Evolutionary conservation across 768 basidiomycete genomes (phyloP).

Genomic region (Paxillus ammoniavirescens): DNA sequence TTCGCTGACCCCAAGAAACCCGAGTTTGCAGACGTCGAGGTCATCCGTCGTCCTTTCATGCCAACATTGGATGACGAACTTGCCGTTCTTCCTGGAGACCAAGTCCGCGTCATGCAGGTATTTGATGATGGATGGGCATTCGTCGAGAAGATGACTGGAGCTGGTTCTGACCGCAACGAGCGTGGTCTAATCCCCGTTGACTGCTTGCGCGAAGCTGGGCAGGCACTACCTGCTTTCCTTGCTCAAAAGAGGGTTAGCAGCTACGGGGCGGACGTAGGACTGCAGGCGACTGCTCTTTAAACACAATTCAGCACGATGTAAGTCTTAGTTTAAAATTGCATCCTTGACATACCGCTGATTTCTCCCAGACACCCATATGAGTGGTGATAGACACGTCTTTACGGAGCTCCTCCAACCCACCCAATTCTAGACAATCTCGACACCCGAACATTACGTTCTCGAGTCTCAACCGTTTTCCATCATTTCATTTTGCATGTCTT

Average conservation of each 20-base stretch:
- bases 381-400: neutral
- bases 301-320: neutral
- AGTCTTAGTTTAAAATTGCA: neutral
- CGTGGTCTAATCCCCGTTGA: slow-evolving; percentile 69
- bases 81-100: slow-evolving; percentile 46
- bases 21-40: slow-evolving; percentile 43
- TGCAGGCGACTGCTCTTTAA: neutral
- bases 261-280: slow-evolving; percentile 15
- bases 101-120: slow-evolving; percentile 48
- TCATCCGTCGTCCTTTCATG: slow-evolving; percentile 53
- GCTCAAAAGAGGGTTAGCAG: slow-evolving; percentile 48
- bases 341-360: neutral
- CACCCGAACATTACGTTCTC: neutral
- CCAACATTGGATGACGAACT: slow-evolving; percentile 63
- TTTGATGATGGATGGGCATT: slow-evolving; percentile 76
- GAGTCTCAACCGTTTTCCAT: neutral
- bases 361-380: neutral
- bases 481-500: neutral
- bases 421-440: neutral
- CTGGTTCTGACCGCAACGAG: slow-evolving; percentile 2
- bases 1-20: slow-evolving; percentile 32
- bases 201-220: slow-evolving; percentile 52
- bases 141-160: slow-evolving; percentile 43
- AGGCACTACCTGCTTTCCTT: slow-evolving; percentile 49
- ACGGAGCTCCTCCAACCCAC: neutral